Conservation (phyloP, 306 rosid genomes). For the barrel medic (Medicago truncatula) region MtrunA17r5.0-ANR NC_053046.1:14723001-14723500, state of each 20-base stretch:
- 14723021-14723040: neutral
- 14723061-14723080: neutral
- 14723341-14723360: neutral
- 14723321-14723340: constrained; percentile 30
- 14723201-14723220: too few relatives aligned
- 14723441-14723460: neutral
- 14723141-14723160: neutral
- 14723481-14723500: neutral
- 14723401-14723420: neutral
- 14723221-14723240: constrained; percentile 11
- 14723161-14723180: neutral
- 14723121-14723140: neutral
- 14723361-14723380: constrained; percentile 3
- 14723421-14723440: neutral
- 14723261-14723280: constrained; percentile 33
- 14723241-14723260: constrained; percentile 37
- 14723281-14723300: neutral
- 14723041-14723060: neutral
- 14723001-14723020: constrained; percentile 28
- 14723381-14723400: neutral
- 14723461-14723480: neutral
- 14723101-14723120: neutral
- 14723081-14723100: neutral
- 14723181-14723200: neutral
- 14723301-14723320: neutral